These are phyloP conservation scores for Glarea lozoyensis DNA, from an alignment of 495 filamentous ascomycete species.

Conservation along the genomic window DNA sequence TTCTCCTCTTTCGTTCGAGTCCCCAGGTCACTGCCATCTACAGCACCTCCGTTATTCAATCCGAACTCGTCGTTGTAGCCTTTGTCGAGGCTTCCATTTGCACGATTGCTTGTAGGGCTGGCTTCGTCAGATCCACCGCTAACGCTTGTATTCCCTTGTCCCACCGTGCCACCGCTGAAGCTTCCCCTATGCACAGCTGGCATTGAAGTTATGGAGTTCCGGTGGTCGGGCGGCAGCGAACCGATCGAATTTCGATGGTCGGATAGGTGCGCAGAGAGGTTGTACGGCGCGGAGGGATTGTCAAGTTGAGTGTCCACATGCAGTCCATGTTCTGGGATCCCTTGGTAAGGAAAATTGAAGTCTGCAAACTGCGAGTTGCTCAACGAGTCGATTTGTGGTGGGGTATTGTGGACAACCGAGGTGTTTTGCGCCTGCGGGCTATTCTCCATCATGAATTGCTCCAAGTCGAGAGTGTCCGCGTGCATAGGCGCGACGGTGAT, in stretches of 20 bases:
- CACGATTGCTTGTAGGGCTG: slow-evolving; percentile 36
- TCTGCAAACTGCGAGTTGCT: slow-evolving; percentile 18
- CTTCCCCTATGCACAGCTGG: slow-evolving; percentile 10
- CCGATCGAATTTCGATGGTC: slow-evolving; percentile 16
- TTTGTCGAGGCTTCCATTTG: slow-evolving; percentile 31
- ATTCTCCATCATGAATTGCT: slow-evolving; percentile 21
- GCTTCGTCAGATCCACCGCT: slow-evolving; percentile 34
- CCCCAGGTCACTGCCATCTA: slow-evolving; percentile 41
- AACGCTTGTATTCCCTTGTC: slow-evolving; percentile 13
- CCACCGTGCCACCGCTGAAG: slow-evolving; percentile 7
- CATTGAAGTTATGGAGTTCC: slow-evolving; percentile 13
- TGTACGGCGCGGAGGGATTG: slow-evolving; percentile 11
- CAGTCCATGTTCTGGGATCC: slow-evolving; percentile 8
- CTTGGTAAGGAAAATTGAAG: slow-evolving; percentile 17
- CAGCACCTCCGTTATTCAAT: slow-evolving; percentile 30
- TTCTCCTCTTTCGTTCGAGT: slow-evolving; percentile 46
- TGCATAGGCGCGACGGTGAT: slow-evolving; percentile 6
- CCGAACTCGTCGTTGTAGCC: slow-evolving; percentile 39
- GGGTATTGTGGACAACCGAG: slow-evolving; percentile 5
- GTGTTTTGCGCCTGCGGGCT: slow-evolving; percentile 3
- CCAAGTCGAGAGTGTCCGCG: slow-evolving; percentile 13
- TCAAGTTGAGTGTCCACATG: slow-evolving; percentile 11
- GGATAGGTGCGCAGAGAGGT: slow-evolving; percentile 7
- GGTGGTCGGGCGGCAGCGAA: slow-evolving; percentile 12
- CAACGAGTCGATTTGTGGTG: slow-evolving; percentile 15